These are phyloP conservation scores for Drosera capensis DNA, from an alignment of 148 eudicot genomes.

Conservation along the genomic window DNA sequence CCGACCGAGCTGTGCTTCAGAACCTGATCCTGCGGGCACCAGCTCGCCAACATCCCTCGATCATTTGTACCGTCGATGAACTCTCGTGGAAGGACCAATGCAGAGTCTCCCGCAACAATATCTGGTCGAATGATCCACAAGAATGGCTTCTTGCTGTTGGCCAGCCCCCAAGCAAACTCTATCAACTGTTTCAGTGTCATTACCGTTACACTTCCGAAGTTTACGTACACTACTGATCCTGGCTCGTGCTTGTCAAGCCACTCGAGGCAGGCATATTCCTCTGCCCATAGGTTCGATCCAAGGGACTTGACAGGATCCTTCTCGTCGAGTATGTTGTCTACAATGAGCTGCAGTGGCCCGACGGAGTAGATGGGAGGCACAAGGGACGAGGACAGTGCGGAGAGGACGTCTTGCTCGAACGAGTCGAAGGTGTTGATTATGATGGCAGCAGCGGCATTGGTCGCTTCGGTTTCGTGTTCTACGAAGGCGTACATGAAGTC, in stretches of 20 bases:
- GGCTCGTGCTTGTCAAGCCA: constrained; percentile 10
- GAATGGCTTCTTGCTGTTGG: constrained; percentile 4
- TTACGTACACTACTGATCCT: constrained; percentile 8
- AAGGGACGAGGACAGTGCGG: background rate
- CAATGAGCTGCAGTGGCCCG: constrained; percentile 9
- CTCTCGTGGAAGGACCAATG: background rate
- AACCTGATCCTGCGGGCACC: constrained; percentile 10
- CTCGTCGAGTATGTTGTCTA: background rate
- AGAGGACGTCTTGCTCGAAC: constrained; percentile 6
- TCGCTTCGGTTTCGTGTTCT: too few species aligned
- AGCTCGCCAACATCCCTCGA: constrained; percentile 2
- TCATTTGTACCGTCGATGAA: background rate
- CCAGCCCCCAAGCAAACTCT: constrained; percentile 15
- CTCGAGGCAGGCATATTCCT: background rate
- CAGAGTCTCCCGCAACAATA: background rate
- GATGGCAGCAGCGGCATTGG: background rate
- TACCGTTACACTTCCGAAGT: constrained; percentile 7
- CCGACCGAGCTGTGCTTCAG: constrained; percentile 2
- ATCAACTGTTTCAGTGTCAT: constrained; percentile 4
- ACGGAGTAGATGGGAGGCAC: constrained; percentile 3
- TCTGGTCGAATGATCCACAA: constrained; percentile 10
- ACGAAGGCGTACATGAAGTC: background rate
- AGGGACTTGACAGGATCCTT: background rate
- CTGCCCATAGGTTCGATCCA: constrained; percentile 6
- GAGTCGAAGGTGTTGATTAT: constrained; percentile 10